These are phyloP conservation scores for Trichoderma hamatum DNA, from an alignment of 2,329 filamentous ascomycete genomes.

Conservation along the genomic window DNA sequence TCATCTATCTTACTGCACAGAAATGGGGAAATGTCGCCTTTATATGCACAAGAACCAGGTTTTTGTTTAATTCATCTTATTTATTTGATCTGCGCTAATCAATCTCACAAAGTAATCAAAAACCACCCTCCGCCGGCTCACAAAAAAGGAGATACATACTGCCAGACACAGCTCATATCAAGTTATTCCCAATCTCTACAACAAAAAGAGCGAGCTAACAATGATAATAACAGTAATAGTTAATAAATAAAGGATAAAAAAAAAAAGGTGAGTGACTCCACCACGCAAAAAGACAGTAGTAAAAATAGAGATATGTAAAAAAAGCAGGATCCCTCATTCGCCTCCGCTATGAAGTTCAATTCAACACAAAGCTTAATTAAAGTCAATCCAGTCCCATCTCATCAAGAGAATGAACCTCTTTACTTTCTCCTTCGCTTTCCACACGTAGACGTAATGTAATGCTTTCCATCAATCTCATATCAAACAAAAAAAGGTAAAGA, in stretches of 20 bases:
- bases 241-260: not conserved
- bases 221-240: not conserved
- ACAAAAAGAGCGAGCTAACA: not conserved
- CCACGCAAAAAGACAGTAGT: not conserved
- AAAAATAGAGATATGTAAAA: constrained; percentile 15
- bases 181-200: not conserved
- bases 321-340: constrained; percentile 36
- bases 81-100: not conserved
- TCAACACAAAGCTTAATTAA: constrained; percentile 17
- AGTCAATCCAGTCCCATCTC: constrained; percentile 6
- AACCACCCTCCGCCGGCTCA: not conserved
- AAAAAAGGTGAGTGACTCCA: not conserved
- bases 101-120: not conserved
- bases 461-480: constrained; percentile 16
- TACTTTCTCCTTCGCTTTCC: not conserved
- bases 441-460: constrained; percentile 8
- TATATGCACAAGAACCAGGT: no score
- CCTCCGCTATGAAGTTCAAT: constrained; percentile 40
- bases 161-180: not conserved
- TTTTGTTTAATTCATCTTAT: not conserved
- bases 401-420: not conserved
- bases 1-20: no score
- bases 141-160: not conserved
- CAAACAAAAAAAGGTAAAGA: not conserved
- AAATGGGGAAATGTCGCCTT: no score